These are phyloP conservation scores for Penicillium concentricum DNA, from an alignment of 2,329 filamentous ascomycete genomes.

Conservation along the genomic window DNA sequence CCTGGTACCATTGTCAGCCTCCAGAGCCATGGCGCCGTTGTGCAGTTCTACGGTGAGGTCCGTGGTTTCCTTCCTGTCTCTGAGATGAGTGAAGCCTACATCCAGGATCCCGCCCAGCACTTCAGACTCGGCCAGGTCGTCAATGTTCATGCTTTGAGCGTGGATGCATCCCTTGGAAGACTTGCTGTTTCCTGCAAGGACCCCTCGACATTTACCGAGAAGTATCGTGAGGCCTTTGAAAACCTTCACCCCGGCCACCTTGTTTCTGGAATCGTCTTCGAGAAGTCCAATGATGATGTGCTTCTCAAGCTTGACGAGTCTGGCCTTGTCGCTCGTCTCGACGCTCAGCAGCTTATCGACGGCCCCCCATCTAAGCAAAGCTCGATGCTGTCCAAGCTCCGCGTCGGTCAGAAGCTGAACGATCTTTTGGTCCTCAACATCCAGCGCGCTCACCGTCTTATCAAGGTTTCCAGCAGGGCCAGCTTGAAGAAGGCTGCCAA, in stretches of 20 bases:
- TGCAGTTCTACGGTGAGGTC: slow-evolving; percentile 86
- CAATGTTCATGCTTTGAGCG: slow-evolving; percentile 79
- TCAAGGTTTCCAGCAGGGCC: slow-evolving; percentile 79
- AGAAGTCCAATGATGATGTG: slow-evolving; percentile 74
- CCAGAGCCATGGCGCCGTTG: slow-evolving; percentile 73
- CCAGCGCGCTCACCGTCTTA: slow-evolving; percentile 70
- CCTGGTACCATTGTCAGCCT: slow-evolving; percentile 87
- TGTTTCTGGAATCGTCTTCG: slow-evolving; percentile 75
- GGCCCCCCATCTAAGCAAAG: slow-evolving; percentile 76
- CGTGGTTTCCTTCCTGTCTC: slow-evolving; percentile 86
- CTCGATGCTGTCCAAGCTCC: slow-evolving; percentile 74
- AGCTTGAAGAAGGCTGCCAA: slow-evolving; percentile 75
- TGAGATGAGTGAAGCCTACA: slow-evolving; percentile 98
- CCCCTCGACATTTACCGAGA: slow-evolving; percentile 72
- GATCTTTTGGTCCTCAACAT: slow-evolving; percentile 88
- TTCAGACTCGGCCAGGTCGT: slow-evolving; percentile 90
- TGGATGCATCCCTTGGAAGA: slow-evolving; percentile 68
- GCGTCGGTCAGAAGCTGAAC: slow-evolving; percentile 77
- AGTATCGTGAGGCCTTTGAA: slow-evolving; percentile 71
- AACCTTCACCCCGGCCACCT: slow-evolving; percentile 70
- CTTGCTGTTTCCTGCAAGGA: slow-evolving; percentile 94
- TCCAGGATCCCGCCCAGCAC: slow-evolving; percentile 82
- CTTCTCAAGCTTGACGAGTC: slow-evolving; percentile 73
- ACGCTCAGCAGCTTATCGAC: slow-evolving; percentile 78
- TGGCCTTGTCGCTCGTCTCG: slow-evolving; percentile 74